Base-by-base conservation (phyloP, 1,139 yeast species). In the Pichia sp. region DNA sequence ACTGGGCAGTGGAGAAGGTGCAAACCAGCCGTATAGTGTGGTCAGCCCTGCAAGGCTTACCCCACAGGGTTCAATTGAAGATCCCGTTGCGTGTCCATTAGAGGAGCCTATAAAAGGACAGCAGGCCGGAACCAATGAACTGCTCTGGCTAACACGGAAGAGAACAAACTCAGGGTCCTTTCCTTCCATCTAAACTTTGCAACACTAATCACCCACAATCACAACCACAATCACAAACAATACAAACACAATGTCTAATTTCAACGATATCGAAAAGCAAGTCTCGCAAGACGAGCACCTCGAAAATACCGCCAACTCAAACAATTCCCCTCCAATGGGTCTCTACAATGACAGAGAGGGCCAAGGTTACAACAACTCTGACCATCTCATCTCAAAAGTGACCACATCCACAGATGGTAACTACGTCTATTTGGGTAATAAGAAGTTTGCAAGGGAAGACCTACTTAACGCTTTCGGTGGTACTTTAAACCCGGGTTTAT, bases 401-500 rank as follows among this genome's bases (percentile, higher is more conserved):
- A 32, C 39, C 14, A 50, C 58, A 1, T 48, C 56, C 1, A 46
- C 47, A 2, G 59, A 52, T 34, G 59, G 77, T 29, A 82, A 80
- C 40, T 79, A 73, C 54, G 66, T 85, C 41, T 77, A 67, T 49
- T 72, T 85, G 48, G 96, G 95, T 13, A 72, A 75, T 50, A 78
- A 81, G 42, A 77, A 71, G 52, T 85, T 81, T 48, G 66, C 73
- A 45, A 70, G 72, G 49, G 63, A 69, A 36, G 87, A 80, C 35
- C 67, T 81, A 45, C 61, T 67, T 37, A 59, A 62, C 24, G 88
- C 88, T n/a, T 81, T 80, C 49, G 91, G 87, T 50, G 88, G 88
- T 72, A 66, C 73, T 23, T 54, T 78, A 56, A 76, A 74, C 50
- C 69, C 87, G 15, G 86, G 85, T 54, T 62, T 69, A 41, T 53